These are phyloP conservation scores for Arthrobotrys conoides DNA, from an alignment of 2,329 filamentous ascomycete genomes.

Conservation along the genomic window DNA sequence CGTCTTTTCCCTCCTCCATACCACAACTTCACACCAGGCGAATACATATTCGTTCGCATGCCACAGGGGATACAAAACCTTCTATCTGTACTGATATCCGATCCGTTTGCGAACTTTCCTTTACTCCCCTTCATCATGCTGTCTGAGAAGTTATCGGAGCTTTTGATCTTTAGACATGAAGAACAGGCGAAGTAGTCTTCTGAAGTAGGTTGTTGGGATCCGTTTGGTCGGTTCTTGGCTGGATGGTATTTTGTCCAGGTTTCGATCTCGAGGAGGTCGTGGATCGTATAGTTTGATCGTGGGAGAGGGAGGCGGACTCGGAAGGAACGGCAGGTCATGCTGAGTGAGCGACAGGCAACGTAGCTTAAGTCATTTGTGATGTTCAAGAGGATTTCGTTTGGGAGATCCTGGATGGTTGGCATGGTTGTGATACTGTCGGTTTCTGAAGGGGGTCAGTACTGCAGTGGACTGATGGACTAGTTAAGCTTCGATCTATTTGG, in stretches of 20 bases:
- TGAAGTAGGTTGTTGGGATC: neutral
- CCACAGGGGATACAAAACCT: constrained; percentile 45
- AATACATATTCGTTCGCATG: neutral
- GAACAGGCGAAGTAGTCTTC: constrained; percentile 41
- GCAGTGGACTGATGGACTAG: too few species aligned
- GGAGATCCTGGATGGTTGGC: neutral
- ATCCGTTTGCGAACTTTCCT: constrained; percentile 17
- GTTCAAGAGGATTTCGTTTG: constrained; percentile 7
- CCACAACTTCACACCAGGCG: neutral
- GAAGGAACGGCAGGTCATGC: constrained; percentile 11
- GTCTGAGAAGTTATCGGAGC: constrained; percentile 22
- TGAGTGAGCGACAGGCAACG: constrained; percentile 10
- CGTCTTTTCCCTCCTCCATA: constrained; percentile 13
- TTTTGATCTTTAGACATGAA: constrained; percentile 37
- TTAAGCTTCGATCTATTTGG: neutral
- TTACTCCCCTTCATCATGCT: constrained; percentile 39
- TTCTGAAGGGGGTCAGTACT: too few species aligned
- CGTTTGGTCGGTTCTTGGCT: neutral
- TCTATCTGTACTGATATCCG: neutral
- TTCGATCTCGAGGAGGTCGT: constrained; percentile 46
- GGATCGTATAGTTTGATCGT: constrained; percentile 10
- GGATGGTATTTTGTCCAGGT: constrained; percentile 22
- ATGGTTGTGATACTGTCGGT: too few species aligned
- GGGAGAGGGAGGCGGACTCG: neutral
- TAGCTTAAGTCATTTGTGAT: neutral